phyloP scores from a whole-genome alignment of 2,329 filamentous ascomycete genomes.

The Cercospora berteroae region DNA sequence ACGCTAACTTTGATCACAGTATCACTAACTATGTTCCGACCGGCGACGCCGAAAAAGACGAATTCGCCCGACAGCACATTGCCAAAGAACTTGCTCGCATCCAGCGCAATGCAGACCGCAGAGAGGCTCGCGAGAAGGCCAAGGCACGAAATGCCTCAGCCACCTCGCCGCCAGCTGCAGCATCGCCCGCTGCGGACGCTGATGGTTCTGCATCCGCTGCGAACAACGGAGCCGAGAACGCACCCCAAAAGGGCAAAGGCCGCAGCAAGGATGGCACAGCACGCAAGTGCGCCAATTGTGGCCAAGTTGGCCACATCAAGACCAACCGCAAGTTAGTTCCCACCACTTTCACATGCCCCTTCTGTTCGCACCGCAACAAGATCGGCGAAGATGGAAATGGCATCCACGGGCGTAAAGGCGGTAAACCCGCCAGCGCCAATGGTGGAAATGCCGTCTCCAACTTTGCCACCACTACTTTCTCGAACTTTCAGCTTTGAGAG shows the following conservation, averaged over 20 bases:
- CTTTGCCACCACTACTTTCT: constrained; percentile 19
- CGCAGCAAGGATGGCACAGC: constrained; percentile 64
- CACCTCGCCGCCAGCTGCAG: constrained; percentile 45
- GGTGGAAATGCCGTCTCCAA: constrained; percentile 18
- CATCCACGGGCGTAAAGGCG: constrained; percentile 21
- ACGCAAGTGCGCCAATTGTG: constrained; percentile 96
- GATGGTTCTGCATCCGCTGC: constrained; percentile 40
- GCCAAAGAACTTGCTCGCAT: constrained; percentile 77
- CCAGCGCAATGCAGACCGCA: constrained; percentile 85
- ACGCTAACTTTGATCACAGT: neutral
- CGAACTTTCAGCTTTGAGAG: constrained; percentile 27
- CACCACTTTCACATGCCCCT: constrained; percentile 24
- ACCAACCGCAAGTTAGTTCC: constrained; percentile 89
- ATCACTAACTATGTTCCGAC: constrained; percentile 59
- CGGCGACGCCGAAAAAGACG: constrained; percentile 65
- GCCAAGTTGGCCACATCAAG: constrained; percentile 95
- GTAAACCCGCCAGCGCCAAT: constrained; percentile 17
- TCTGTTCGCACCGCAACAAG: constrained; percentile 19
- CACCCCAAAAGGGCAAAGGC: constrained; percentile 39
- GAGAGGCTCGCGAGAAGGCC: constrained; percentile 85
- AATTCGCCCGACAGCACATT: constrained; percentile 57
- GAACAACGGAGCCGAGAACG: constrained; percentile 24
- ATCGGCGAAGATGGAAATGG: constrained; percentile 17
- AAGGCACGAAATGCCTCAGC: constrained; percentile 58
- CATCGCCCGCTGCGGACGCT: constrained; percentile 46